These are phyloP conservation scores for Cladosporium sp. DNA, from an alignment of 2,329 filamentous ascomycete species.

Conservation along the genomic window DNA sequence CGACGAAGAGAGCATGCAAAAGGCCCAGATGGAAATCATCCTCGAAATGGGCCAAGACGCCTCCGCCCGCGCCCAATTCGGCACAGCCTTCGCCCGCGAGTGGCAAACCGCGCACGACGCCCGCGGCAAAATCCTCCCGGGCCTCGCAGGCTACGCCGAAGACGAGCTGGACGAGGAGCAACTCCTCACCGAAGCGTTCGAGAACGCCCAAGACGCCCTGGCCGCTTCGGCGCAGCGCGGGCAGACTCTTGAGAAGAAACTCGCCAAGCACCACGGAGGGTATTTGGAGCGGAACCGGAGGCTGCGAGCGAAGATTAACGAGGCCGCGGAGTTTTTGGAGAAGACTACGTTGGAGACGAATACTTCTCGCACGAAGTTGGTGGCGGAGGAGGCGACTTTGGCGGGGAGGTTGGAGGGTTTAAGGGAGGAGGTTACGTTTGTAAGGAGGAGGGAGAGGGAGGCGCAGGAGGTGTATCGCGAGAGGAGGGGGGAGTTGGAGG, in stretches of 20 bases:
- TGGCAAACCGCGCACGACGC: slow-evolving; percentile 47
- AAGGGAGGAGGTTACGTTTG: slow-evolving; percentile 75
- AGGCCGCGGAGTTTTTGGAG: slow-evolving; percentile 68
- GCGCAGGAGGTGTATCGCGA: slow-evolving; percentile 80
- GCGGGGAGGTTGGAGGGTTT: slow-evolving; percentile 66
- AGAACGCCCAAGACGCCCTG: slow-evolving; percentile 69
- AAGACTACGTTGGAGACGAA: slow-evolving; percentile 68
- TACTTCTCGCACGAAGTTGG: slow-evolving; percentile 68
- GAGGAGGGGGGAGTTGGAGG: slow-evolving; percentile 66
- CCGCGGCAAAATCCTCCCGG: slow-evolving; percentile 56
- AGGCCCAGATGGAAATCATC: slow-evolving; percentile 71
- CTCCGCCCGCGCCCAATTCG: slow-evolving; percentile 39
- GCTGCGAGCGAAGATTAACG: slow-evolving; percentile 71
- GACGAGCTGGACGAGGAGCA: slow-evolving; percentile 61
- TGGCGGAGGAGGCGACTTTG: slow-evolving; percentile 75
- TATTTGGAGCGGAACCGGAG: slow-evolving; percentile 83
- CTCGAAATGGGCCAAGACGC: slow-evolving; percentile 56
- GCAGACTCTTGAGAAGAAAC: slow-evolving; percentile 88
- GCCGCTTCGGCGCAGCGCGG: slow-evolving; percentile 70
- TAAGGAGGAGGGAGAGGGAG: slow-evolving; percentile 78
- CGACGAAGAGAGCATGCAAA: slow-evolving; percentile 65
- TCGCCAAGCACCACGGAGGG: slow-evolving; percentile 79
- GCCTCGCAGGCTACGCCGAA: slow-evolving; percentile 73
- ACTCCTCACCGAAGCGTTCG: slow-evolving; percentile 66
- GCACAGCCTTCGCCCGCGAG: slow-evolving; percentile 34